Conservation (phyloP, 78 protist genomes). For the Neovahlkampfia damariscottae region DNA sequence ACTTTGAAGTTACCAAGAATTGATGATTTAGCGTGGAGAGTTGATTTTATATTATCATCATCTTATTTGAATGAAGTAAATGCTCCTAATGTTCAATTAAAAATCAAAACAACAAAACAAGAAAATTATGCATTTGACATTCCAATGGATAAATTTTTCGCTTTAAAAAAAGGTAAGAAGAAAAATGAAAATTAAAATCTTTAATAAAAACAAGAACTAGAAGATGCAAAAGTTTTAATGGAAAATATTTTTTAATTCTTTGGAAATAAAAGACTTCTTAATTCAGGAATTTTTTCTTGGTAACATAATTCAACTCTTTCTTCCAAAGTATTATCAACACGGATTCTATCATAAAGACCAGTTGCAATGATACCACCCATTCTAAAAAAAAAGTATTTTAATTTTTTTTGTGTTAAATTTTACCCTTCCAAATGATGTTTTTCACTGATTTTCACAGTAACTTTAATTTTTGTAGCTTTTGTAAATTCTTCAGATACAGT, state of each 20-base stretch:
- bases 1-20: neutral
- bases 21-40: neutral
- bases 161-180: too few relatives aligned
- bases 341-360: constrained; percentile 40
- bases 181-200: too few relatives aligned
- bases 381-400: too few relatives aligned
- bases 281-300: constrained; percentile 45
- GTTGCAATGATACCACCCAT: constrained; percentile 45
- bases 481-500: too few relatives aligned
- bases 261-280: constrained; percentile 22
- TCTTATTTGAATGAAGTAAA: neutral
- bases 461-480: too few relatives aligned
- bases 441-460: too few relatives aligned
- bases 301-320: constrained; percentile 50
- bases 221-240: neutral
- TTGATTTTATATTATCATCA: neutral
- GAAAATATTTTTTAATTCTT: neutral
- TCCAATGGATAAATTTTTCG: neutral
- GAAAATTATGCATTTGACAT: neutral
- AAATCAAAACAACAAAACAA: neutral
- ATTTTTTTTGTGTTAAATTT: too few relatives aligned
- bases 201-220: neutral
- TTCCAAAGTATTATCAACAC: constrained; percentile 52
- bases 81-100: neutral
- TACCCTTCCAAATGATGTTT: too few relatives aligned